These are phyloP conservation scores for Casuarina cunninghamiana DNA, from an alignment of 306 rosid species.

Conservation along the genomic window DNA sequence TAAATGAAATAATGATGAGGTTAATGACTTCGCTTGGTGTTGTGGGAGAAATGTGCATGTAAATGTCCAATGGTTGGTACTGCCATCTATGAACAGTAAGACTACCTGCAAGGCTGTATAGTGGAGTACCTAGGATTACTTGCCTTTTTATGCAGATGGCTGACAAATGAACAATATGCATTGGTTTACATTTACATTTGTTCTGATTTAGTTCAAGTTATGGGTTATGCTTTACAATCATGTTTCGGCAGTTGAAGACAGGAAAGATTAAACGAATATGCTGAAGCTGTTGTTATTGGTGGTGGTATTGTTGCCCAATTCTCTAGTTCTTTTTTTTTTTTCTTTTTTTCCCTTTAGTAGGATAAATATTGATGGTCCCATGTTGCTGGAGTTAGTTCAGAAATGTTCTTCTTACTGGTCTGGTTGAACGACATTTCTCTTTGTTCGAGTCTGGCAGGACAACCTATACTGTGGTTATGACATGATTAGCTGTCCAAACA, in stretches of 20 bases:
- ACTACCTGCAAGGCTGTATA: not conserved
- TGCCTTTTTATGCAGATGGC: not conserved
- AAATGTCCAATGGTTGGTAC: not conserved
- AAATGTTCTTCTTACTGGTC: not conserved
- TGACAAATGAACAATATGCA: not conserved
- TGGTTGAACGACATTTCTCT: slow-evolving; percentile 17
- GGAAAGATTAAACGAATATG: not conserved
- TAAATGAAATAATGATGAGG: not conserved
- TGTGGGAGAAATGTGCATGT: not conserved
- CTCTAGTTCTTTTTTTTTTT: not conserved
- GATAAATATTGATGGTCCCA: not conserved
- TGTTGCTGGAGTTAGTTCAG: not conserved
- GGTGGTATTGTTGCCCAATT: not conserved
- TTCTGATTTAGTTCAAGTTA: not conserved
- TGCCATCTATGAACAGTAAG: not conserved
- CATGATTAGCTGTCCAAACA: slow-evolving; percentile 41
- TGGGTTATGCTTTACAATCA: not conserved
- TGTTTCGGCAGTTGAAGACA: not conserved
- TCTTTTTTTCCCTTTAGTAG: not conserved
- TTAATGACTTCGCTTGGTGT: slow-evolving; percentile 1
- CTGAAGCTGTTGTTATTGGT: not conserved
- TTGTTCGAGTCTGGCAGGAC: slow-evolving; percentile 31
- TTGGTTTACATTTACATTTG: not conserved
- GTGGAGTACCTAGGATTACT: not conserved
- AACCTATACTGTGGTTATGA: slow-evolving; percentile 33